Base-by-base conservation (phyloP, 139 green algal genomes). In the Chlamydomonas applanata region DNA sequence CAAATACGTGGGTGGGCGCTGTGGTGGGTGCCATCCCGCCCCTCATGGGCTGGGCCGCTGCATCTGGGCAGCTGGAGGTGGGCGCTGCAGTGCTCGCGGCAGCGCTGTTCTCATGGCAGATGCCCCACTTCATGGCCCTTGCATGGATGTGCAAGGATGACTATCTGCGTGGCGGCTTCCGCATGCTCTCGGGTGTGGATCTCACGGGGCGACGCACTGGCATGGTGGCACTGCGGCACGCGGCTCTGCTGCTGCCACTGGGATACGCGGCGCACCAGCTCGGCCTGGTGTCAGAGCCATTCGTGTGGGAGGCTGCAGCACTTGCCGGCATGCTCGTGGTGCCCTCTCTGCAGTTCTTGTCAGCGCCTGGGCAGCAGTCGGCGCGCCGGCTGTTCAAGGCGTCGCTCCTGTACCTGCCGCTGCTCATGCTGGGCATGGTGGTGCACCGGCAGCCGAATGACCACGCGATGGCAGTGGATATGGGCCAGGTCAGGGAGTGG, bases 111-210 rank as follows among this genome's bases (percentile, higher is more conserved):
- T 95, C 94, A 66, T 99, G 96, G 96, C 93, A 98, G 87, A 90
- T 99, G 83, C 96, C 96, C 24, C 96, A 99, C 86, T 99, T 99
- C 81, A 90, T 99, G 81, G 87, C 96, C 2, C 87, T 99, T 9
- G 93, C 96, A 20, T 98, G 93, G 92, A 79, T 99, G 75, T 98
- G 89, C 83, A 87, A 91, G 60, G 88, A 87, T 3, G 94, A 98
- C 86, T 97, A 98, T 70, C 75, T 87, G n/a, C 70, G 75, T 1
- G 93, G 93, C 16, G 93, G 93, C 4, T 91, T 80, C 74, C 77
- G 78, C 53, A 99, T 99, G 96, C 78, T 99, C 52, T 95, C 91
- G 2, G 75, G 90, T 52, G 32, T 92, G 1, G 96, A 99, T 76
- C 46, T 86, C 1, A 94, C 83, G 1, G 96, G 96, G 24, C 78